Conservation (phyloP, 768 basidiomycete genomes). For the Hericium erinaceus region DNA sequence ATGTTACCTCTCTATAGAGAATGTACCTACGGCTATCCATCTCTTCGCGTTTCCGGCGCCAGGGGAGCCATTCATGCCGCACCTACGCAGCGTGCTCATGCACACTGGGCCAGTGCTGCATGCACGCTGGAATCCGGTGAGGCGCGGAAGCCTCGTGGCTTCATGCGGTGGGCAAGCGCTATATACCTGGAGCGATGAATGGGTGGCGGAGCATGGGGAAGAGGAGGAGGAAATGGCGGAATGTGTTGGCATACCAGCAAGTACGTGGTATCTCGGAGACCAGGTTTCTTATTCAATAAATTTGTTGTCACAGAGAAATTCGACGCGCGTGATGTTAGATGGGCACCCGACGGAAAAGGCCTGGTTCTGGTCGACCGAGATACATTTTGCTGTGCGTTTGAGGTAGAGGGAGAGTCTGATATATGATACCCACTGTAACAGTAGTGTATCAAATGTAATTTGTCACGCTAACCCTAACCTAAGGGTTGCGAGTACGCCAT, state of each 20-base stretch:
- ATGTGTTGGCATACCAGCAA: conserved; percentile 82
- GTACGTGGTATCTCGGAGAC: conserved; percentile 34
- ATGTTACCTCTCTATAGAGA: conserved; percentile 35
- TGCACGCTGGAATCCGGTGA: conserved; percentile 79
- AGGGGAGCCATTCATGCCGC: conserved; percentile 47
- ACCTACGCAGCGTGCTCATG: conserved; percentile 54
- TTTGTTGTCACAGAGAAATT: conserved; percentile 48
- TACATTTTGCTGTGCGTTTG: conserved; percentile 48
- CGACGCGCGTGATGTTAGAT: conserved; percentile 56
- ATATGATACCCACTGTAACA: not conserved
- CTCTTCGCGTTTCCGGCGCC: conserved; percentile 66
- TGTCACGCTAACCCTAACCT: not conserved
- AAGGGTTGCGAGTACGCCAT: not conserved
- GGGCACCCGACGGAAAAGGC: conserved; percentile 85
- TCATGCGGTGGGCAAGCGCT: conserved; percentile 61
- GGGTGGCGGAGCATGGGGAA: conserved; percentile 40
- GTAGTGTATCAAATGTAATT: not conserved
- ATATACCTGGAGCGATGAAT: conserved; percentile 80
- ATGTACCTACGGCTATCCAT: conserved; percentile 51
- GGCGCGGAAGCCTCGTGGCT: conserved; percentile 58
- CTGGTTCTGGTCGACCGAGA: conserved; percentile 67
- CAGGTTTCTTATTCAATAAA: not conserved
- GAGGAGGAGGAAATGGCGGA: conserved; percentile 76
- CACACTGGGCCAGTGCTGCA: conserved; percentile 55
- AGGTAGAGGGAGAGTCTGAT: conserved; percentile 7